Evolutionary conservation across 1,139 yeast genomes (phyloP), one percentile per base, ranked within the genome.

Genomic region (Sugiyamaella castrensis): DNA sequence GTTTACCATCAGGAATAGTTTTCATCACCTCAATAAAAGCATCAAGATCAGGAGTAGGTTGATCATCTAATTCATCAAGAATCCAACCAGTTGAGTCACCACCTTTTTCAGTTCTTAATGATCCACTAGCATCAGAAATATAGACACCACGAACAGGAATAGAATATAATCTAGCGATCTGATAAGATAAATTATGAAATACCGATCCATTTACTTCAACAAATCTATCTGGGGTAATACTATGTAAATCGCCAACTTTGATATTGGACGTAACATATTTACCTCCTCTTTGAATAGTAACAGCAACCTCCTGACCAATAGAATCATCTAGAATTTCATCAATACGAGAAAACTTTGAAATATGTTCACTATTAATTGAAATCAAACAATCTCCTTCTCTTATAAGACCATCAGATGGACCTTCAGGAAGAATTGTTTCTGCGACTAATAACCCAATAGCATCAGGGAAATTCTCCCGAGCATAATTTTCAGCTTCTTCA

Each of bases 331-430:
- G 72, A 31, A 89, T 83, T 51, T 84, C 89, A 63, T 91, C 97
- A n/a, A 88, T 87, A 48, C 81, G 80, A 37, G 87, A 78, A 61
- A 88, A 88, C 8, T 87, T 79, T 2, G 87, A 74, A 37, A 89
- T 80, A 13, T 76, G 72, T 48, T 73, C 73, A 28, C 79, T 88
- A 60, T 88, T 82, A 33, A 89, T 79, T 2, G 94, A 79, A 16
- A 91, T 76, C 52, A 91, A 72, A 36, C 86, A 81, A 64, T 91
- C 98, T 50, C 97, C 97, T 71, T 88, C 96, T 61, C 82, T 80
- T 28, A 91, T 76, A 33, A 75, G 67, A 0, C 75, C 77, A 61
- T 84, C 87, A 0, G 91, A 91, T 1, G 96, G 97, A 0, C 97
- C 97, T 57, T 84, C 82, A 1, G 95, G 95, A 47, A 91, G 71